These are phyloP conservation scores for Pachyrhizus erosus DNA, from an alignment of 306 rosid species.

Conservation along the genomic window DNA sequence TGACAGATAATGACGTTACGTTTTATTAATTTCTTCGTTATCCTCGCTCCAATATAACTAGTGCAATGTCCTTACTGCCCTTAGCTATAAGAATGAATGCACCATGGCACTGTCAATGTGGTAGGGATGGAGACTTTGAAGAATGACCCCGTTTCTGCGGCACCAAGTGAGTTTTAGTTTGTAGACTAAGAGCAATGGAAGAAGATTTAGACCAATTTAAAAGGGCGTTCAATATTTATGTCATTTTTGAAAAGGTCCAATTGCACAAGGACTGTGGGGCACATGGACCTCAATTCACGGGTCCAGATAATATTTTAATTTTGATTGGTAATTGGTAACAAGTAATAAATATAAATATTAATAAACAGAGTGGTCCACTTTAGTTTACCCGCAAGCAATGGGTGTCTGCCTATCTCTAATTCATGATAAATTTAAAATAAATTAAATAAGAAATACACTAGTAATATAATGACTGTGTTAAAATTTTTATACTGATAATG, in stretches of 20 bases:
- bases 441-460: too few relatives aligned
- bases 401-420: constrained; percentile 3
- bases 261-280: constrained; percentile 41
- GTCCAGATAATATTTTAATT: not conserved
- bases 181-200: too few relatives aligned
- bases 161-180: too few relatives aligned
- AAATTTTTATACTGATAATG: too few relatives aligned
- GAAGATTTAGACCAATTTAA: too few relatives aligned
- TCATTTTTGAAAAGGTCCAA: constrained; percentile 43
- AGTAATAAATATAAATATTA: constrained; percentile 6
- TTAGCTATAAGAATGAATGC: not conserved
- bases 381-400: not conserved
- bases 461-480: too few relatives aligned
- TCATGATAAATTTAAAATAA: too few relatives aligned
- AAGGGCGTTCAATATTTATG: too few relatives aligned
- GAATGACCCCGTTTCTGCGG: not conserved
- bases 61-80: not conserved
- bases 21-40: constrained; percentile 14
- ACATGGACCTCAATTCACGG: constrained; percentile 26
- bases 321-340: not conserved
- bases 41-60: constrained; percentile 11
- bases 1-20: constrained; percentile 33
- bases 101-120: not conserved
- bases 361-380: not conserved
- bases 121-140: not conserved